These are phyloP conservation scores for Amyloporia xantha DNA, from an alignment of 768 basidiomycete genomes.

Conservation along the genomic window DNA sequence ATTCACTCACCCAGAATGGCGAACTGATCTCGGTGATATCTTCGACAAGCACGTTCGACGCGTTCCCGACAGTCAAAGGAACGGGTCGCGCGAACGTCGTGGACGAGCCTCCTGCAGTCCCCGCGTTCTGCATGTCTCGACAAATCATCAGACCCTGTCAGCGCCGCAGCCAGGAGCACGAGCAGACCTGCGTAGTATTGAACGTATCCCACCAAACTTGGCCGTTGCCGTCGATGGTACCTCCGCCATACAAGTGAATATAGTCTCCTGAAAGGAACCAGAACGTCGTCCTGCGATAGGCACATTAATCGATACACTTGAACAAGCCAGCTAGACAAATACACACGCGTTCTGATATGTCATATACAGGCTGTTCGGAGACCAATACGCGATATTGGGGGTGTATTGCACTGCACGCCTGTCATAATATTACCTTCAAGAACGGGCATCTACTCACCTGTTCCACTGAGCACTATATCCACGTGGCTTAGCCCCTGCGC, in stretches of 20 bases:
- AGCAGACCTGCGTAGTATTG: slow-evolving; percentile 18
- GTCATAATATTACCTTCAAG: neutral
- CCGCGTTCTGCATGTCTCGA: slow-evolving; percentile 23
- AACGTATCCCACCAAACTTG: slow-evolving; percentile 35
- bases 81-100: slow-evolving; percentile 36
- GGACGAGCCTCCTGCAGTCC: slow-evolving; percentile 38
- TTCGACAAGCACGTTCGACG: slow-evolving; percentile 34
- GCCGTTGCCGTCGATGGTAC: slow-evolving; percentile 41
- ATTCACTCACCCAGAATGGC: slow-evolving; percentile 34
- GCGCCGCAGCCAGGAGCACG: neutral
- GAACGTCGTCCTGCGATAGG: slow-evolving; percentile 27
- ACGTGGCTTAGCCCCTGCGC: slow-evolving; percentile 32
- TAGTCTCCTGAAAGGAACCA: slow-evolving; percentile 34
- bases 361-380: slow-evolving; percentile 31
- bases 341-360: slow-evolving; percentile 37
- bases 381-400: slow-evolving; percentile 37
- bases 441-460: slow-evolving; percentile 17
- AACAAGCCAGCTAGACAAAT: neutral
- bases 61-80: slow-evolving; percentile 37
- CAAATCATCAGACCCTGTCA: neutral
- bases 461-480: slow-evolving; percentile 33
- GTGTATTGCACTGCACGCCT: slow-evolving; percentile 27
- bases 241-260: slow-evolving; percentile 36
- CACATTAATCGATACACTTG: neutral
- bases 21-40: slow-evolving; percentile 33